Percentiles rank a stretch among this genome's conserved stretches.
phyloP scores from a whole-genome alignment of 768 basidiomycete genomes.

The Suillus spraguei region DNA sequence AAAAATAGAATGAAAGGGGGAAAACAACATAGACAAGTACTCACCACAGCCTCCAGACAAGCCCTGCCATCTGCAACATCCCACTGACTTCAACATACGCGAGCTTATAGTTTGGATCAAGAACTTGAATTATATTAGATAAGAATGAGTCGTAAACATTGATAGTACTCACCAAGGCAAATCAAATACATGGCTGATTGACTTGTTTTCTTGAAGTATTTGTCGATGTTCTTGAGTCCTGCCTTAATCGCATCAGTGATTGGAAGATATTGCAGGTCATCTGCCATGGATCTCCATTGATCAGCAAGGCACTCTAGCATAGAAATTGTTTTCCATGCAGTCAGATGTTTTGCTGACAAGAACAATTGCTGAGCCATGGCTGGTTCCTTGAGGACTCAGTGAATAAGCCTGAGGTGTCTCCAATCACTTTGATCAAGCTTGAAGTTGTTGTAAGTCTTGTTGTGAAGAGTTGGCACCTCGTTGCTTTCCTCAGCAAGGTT shows the following conservation, averaged over 20 bases:
- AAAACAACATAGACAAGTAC: not conserved
- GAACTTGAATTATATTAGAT: not conserved
- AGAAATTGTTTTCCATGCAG: not conserved
- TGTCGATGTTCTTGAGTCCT: not conserved
- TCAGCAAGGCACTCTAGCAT: not conserved
- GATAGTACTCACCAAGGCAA: not conserved
- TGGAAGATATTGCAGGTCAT: not conserved
- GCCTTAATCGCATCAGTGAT: not conserved
- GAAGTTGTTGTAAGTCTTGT: not conserved
- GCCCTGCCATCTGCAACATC: not conserved
- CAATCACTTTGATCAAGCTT: not conserved
- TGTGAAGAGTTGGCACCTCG: not conserved
- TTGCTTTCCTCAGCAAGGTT: not conserved
- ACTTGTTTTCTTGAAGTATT: slow-evolving; percentile 3
- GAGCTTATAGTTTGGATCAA: not conserved
- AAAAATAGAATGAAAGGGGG: not conserved
- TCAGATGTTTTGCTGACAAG: not conserved
- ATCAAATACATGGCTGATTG: not conserved
- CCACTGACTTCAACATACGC: not conserved
- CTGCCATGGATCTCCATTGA: not conserved
- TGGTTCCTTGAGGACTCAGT: not conserved
- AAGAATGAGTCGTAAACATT: not conserved
- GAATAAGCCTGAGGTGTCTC: not conserved
- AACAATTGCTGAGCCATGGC: not conserved
- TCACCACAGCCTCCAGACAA: not conserved